Evolutionary conservation across 1,284 basidiomycete species (phyloP), one percentile per base, ranked within the genome.

Genomic region (Leccinum griseonigrum): DNA sequence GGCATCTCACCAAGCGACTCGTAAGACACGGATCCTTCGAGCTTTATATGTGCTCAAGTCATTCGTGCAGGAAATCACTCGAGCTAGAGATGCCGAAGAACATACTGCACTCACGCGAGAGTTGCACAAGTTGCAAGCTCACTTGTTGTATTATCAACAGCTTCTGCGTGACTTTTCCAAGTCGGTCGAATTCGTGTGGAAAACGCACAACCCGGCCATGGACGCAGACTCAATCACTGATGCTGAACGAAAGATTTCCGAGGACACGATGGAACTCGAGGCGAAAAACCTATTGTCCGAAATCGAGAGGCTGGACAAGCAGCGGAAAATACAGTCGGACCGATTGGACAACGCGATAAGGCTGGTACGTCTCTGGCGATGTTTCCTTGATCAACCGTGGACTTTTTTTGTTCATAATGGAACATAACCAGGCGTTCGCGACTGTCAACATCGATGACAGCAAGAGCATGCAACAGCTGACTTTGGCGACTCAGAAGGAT

Each of bases 121-220:
- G 62, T 73, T 86, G 18, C 84, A 86, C 67, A 75, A 78, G 60
- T 67, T 85, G 31, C 80, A 81, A 57, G 85, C 84, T 1, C 81
- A 85, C 65, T 73, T 86, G 4, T 70, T 85, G 32, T 81, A 84
- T 63, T 84, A 85, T 66, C 73, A 77, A 11, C 78, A 79, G 13
- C 78, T 86, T 29, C 76, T 86, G 16, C 73, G 77, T 18, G 82
- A 86, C 65, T 85, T 86, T 65, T 66, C 68, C 5, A 83, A 84
- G 64, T 78, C 81, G 0, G 77, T 86, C n/a, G 62, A 68, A 11
- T 86, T 86, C 63, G 74, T 86, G 6, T 63, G 61, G 3, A 63
- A 78, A 3, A 85, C 83, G 0, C 75, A 75, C 0, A 79, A 83
- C 65, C 84, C 84, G 0, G 74, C 74, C 1, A 69, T 81, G 74